Base-by-base conservation (phyloP, 2,329 filamentous ascomycete species). In the Colletotrichum euphorbiae region DNA sequence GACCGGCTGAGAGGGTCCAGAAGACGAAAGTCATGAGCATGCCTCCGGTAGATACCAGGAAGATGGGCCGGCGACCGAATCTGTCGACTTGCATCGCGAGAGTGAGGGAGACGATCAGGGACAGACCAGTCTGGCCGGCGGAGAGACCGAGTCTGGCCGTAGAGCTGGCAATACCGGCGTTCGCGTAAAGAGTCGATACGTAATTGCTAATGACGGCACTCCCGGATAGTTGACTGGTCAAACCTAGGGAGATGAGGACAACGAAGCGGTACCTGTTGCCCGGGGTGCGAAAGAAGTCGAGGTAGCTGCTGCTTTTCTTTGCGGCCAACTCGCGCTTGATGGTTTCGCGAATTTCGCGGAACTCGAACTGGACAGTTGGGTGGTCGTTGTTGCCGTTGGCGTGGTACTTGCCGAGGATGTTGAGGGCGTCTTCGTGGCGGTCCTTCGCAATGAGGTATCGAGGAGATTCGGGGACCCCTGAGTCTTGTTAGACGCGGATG, bases 181-280 rank as follows among this genome's bases (percentile, higher is more conserved):
- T 81, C 45, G 81, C 75, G 77, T 88, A 87, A 54, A 89, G 83
- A 66, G 81, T 78, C 48, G 33, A 7, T 45, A 85, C 81, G 71
- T 88, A 89, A 79, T 89, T 88, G 67, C 82, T 85, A 72, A 89
- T 85, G 55, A 89, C 82, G 67, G 83, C 86, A 74, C 89, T 89
- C 61, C 87, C 87, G 40, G 82, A 85, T 81, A 85, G 89, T 76
- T 89, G 86, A 0, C 85, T 87, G 77, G 89, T 87, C 68, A 89
- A 75, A 73, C 86, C 87, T 28, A 89, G 80, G 2, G 85, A 85
- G 52, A 86, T 75, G 59, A 87, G 78, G 33, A 89, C 77, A 24
- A 79, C 72, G 46, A 89, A 75, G 48, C 87, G 81, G 74, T 87
- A 85, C 58, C 86, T 83, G 80, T 89, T 89, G 58, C 86, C 85